phyloP scores from a whole-genome alignment of 2,329 filamentous ascomycete species.

The Sarocladiaceae sp. region DNA sequence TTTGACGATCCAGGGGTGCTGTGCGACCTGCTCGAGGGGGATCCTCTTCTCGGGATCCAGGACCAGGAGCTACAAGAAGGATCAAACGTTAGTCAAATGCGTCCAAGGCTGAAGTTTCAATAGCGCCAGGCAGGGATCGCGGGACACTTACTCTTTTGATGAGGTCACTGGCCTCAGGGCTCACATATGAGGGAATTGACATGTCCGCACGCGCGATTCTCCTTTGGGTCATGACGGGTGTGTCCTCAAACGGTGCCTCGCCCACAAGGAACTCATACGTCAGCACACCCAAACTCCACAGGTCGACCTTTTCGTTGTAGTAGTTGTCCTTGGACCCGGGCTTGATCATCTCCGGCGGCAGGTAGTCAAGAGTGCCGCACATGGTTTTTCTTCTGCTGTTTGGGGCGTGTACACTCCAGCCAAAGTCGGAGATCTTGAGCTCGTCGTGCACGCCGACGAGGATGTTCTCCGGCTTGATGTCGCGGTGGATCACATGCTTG shows the following conservation, averaged over 20 bases:
- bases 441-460: conserved; percentile 93
- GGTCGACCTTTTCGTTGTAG: conserved; percentile 91
- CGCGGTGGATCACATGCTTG: conserved; percentile 94
- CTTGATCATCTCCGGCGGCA: conserved; percentile 96
- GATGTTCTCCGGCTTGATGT: conserved; percentile 98
- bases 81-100: background rate
- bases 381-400: conserved; percentile 91
- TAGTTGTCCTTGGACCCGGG: conserved; percentile 74
- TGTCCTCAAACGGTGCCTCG: conserved; percentile 95
- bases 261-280: conserved; percentile 96
- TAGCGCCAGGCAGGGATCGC: background rate
- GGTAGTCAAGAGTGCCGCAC: conserved; percentile 95
- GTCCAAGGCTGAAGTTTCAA: background rate
- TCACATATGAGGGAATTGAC: conserved; percentile 86
- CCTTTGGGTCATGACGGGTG: conserved; percentile 86
- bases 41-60: conserved; percentile 92
- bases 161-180: conserved; percentile 80
- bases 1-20: conserved; percentile 95
- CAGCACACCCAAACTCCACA: conserved; percentile 92
- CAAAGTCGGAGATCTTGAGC: conserved; percentile 97
- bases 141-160: conserved; percentile 69
- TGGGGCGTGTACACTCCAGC: conserved; percentile 96
- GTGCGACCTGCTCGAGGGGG: conserved; percentile 78
- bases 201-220: conserved; percentile 87
- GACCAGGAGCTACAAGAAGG: conserved; percentile 64